These are phyloP conservation scores for Bryopsis sp. DNA, from an alignment of 139 green algal genomes.

Conservation along the genomic window DNA sequence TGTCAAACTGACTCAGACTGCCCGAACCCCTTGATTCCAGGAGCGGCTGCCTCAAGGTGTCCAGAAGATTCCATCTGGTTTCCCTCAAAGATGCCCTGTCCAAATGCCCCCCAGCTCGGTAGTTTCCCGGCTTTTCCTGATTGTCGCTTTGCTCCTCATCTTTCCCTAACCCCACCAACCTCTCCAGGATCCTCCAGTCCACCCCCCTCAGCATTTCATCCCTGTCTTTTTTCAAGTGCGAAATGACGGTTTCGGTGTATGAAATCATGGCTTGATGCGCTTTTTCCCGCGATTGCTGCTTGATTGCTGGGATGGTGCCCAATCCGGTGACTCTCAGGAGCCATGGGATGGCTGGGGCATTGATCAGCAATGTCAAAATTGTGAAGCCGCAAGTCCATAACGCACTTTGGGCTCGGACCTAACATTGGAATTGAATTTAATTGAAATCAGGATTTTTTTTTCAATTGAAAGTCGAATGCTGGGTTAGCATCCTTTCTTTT, in stretches of 20 bases:
- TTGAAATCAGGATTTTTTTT: no score
- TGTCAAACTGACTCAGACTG: no score
- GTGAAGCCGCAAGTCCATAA: constrained; percentile 71
- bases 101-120: no score
- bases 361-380: constrained; percentile 76
- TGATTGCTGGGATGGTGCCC: constrained; percentile 32
- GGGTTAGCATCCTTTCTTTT: no score
- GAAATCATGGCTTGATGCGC: constrained; percentile 41
- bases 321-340: constrained; percentile 41
- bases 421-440: no score
- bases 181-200: constrained; percentile 44
- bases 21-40: no score
- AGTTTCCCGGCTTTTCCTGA: no score
- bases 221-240: constrained; percentile 25
- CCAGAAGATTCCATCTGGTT: no score
- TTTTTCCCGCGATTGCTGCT: constrained; percentile 32
- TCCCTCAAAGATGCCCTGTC: no score
- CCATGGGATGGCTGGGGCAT: constrained; percentile 52
- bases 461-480: no score
- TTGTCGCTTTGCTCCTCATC: neutral
- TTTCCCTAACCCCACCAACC: neutral
- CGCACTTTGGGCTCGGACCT: constrained; percentile 41
- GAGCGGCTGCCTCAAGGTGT: no score
- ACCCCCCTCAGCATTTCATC: constrained; percentile 35
- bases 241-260: constrained; percentile 43